Evolutionary conservation across 306 rosid genomes (phyloP).

Genomic region (Cercis canadensis): DNA sequence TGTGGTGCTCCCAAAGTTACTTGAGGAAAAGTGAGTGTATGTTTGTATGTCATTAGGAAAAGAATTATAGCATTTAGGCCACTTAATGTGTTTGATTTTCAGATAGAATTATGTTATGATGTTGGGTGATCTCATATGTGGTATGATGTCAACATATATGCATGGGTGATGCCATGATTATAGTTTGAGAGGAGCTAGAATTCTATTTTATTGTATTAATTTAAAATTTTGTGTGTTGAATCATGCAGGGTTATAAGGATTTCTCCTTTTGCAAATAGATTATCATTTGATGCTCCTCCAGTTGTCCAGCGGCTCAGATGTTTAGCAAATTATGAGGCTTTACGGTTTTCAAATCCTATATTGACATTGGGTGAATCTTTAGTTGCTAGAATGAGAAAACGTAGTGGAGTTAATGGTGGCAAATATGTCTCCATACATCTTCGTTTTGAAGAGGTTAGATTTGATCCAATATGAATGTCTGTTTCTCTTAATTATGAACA

Average conservation of each 20-base stretch:
- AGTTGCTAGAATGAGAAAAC: constrained; percentile 88
- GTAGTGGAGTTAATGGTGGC: constrained; percentile 79
- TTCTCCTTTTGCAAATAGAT: constrained; percentile 96
- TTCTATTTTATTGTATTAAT: neutral
- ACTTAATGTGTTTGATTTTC: neutral
- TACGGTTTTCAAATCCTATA: constrained; percentile 78
- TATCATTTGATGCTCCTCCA: constrained; percentile 94
- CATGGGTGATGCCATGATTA: neutral
- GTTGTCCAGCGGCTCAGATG: constrained; percentile 91
- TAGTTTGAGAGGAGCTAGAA: neutral
- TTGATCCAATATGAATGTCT: constrained; percentile 28
- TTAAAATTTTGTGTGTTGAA: neutral
- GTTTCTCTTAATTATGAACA: constrained; percentile 14
- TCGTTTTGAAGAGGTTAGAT: constrained; percentile 95
- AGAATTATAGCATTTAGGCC: too few relatives aligned
- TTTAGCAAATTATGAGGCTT: constrained; percentile 89
- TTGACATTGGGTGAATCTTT: constrained; percentile 72
- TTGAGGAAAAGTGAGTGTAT: constrained; percentile 87
- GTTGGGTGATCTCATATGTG: neutral
- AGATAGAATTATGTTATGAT: neutral
- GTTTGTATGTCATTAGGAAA: neutral
- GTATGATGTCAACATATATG: neutral
- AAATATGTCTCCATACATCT: constrained; percentile 95
- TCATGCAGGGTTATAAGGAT: constrained; percentile 85
- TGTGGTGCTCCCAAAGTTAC: constrained; percentile 84